Base-by-base conservation (phyloP, 2,329 filamentous ascomycete species). In the Parastagonospora nodorum region DNA sequence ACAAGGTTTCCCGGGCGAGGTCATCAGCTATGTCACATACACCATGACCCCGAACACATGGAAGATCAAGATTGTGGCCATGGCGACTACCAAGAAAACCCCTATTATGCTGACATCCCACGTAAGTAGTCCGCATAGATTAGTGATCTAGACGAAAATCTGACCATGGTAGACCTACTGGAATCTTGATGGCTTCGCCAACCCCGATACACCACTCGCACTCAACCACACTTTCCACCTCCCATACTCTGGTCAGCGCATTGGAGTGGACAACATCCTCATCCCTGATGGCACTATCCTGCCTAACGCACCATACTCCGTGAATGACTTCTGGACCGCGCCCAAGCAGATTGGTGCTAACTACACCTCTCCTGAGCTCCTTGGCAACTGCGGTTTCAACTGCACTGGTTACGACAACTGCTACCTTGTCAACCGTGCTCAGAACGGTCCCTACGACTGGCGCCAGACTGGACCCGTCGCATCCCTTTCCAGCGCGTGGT, bases 321-420 rank as follows among this genome's bases (percentile, higher is more conserved):
- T 90, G 57, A 89, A 92, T 63, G 88, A 92, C 73, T 90, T 92
- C 77, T 96, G 92, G 87, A 89, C 85, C 42, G 74, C 81, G 24
- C 88, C 90, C 8, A 96, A 95, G 79, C 82, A 90, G 62, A 79
- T 97, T 42, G 91, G 92, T 27, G 78, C 85, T 31, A 86, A 89
- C 60, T 81, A 90, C 45, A 75, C 79, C 16, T 80, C 84, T 43
- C 78, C 83, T 0, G 85, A 84, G 42, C 77, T 92, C 2, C 58
- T 80, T 8, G 85, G 84, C 36, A 90, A 93, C 75, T 97, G 93
- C 69, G 92, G 92, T 12, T 82, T 80, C 57, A 85, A 84, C 72
- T 97, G 93, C 78, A 88, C 84, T 0, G 93, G 93, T 27, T 96
- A 96, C 73, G 92, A 93, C 68, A 92, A 79, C 56, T 89, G 86